Evolutionary conservation across 352 stramenopile species (phyloP).

Genomic region (Phytophthora pisi): DNA sequence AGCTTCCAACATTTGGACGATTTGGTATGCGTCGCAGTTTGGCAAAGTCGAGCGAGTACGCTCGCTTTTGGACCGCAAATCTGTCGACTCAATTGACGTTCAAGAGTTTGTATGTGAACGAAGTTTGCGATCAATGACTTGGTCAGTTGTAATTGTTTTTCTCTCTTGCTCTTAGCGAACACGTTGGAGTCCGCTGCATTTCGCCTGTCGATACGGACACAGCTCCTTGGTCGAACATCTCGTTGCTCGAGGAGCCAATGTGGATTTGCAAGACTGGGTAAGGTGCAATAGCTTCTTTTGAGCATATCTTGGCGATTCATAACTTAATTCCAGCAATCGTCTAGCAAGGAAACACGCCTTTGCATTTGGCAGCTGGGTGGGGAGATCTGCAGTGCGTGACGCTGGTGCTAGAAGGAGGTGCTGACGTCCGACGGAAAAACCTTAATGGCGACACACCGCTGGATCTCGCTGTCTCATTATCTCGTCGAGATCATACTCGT

Average conservation of each 20-base stretch:
- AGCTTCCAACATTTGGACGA: constrained; percentile 57
- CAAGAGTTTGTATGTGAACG: constrained; percentile 51
- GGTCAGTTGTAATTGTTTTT: neutral
- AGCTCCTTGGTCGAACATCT: constrained; percentile 53
- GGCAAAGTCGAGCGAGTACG: constrained; percentile 58
- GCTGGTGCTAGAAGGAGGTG: constrained; percentile 61
- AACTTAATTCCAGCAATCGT: neutral
- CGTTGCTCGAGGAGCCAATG: constrained; percentile 48
- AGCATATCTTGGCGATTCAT: neutral
- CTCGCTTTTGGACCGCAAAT: constrained; percentile 53
- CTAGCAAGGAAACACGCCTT: constrained; percentile 67
- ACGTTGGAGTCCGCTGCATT: constrained; percentile 68
- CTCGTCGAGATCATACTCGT: constrained; percentile 39
- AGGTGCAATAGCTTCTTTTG: neutral
- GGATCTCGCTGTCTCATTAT: constrained; percentile 44
- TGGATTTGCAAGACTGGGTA: constrained; percentile 56
- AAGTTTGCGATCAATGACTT: neutral
- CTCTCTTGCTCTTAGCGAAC: constrained; percentile 44
- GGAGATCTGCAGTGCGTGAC: constrained; percentile 60
- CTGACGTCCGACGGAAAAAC: constrained; percentile 38
- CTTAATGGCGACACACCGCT: constrained; percentile 41
- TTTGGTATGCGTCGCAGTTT: constrained; percentile 75
- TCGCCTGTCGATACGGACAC: constrained; percentile 61
- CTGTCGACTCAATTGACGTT: constrained; percentile 47
- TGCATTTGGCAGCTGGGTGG: constrained; percentile 76